Conservation (phyloP, 2,329 filamentous ascomycete genomes). For the Tolypocladium capitatum region DNA sequence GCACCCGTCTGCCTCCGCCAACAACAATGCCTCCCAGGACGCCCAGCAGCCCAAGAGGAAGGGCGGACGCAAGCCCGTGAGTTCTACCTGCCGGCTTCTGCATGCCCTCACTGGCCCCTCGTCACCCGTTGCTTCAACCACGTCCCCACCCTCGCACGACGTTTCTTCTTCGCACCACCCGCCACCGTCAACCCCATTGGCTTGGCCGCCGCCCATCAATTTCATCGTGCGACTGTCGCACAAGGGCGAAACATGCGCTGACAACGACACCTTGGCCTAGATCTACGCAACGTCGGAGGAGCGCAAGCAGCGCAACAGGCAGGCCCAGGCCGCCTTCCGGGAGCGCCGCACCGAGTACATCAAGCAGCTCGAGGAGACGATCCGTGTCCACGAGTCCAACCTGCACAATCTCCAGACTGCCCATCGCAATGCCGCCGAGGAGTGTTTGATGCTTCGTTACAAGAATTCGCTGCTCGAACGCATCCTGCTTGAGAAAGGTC, state of each 20-base stretch:
- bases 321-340: slow-evolving; percentile 93
- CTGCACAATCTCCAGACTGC: slow-evolving; percentile 86
- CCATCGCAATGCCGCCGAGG: slow-evolving; percentile 86
- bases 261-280: slow-evolving; percentile 29
- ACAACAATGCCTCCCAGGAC: slow-evolving; percentile 30
- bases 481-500: slow-evolving; percentile 91
- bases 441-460: slow-evolving; percentile 95
- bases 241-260: slow-evolving; percentile 4
- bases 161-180: background rate
- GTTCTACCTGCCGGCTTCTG: slow-evolving; percentile 23
- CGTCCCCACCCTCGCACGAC: background rate
- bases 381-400: slow-evolving; percentile 92
- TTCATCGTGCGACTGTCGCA: slow-evolving; percentile 1
- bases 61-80: slow-evolving; percentile 91
- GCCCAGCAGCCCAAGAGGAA: slow-evolving; percentile 76
- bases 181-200: background rate
- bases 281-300: slow-evolving; percentile 99
- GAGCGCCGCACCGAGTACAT: slow-evolving; percentile 98
- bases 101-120: background rate
- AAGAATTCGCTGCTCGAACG: slow-evolving; percentile 95
- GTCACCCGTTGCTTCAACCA: background rate
- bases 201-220: background rate
- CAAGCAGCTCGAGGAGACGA: slow-evolving; percentile 94
- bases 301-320: slow-evolving; percentile 91
- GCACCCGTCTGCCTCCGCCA: slow-evolving; percentile 18